phyloP scores from a whole-genome alignment of 2,329 filamentous ascomycete genomes.

The Sporothrix pseudoabietina region DNA sequence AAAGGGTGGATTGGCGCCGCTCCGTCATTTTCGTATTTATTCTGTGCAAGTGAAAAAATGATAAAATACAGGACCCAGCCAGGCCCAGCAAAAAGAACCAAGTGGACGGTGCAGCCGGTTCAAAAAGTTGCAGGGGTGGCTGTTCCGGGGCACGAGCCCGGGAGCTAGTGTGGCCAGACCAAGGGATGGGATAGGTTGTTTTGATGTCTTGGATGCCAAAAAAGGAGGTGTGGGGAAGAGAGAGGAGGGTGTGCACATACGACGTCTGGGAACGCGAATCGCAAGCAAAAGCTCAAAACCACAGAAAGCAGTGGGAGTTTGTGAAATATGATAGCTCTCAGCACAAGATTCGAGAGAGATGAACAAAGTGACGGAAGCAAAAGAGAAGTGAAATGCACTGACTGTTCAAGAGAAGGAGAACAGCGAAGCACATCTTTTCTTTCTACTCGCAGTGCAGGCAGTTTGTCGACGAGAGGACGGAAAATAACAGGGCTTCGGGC shows the following conservation, averaged over 20 bases:
- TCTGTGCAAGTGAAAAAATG: conserved; percentile 16
- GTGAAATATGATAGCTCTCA: not conserved
- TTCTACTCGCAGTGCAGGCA: not conserved
- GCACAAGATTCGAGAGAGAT: not conserved
- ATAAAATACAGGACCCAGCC: not conserved
- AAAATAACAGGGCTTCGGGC: fast-evolving
- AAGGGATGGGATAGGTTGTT: conserved; percentile 13
- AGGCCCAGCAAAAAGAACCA: not conserved
- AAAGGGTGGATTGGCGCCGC: not conserved
- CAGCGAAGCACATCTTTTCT: not conserved
- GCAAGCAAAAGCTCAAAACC: not conserved
- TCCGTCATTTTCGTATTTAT: conserved; percentile 2
- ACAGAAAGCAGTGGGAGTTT: not conserved
- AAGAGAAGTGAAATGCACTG: not conserved
- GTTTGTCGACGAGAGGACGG: not conserved
- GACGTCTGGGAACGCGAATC: not conserved
- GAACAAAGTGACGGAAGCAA: not conserved
- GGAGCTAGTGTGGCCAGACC: conserved; percentile 18
- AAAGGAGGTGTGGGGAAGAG: conserved; percentile 16
- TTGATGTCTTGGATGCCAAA: conserved; percentile 11
- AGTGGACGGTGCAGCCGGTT: not conserved
- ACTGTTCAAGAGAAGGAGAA: not conserved
- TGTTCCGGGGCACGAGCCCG: conserved; percentile 4
- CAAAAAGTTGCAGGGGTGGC: conserved; percentile 2
- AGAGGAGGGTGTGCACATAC: not conserved